Conservation (phyloP, 2,329 filamentous ascomycete species). For the Balansia obtecta region DNA sequence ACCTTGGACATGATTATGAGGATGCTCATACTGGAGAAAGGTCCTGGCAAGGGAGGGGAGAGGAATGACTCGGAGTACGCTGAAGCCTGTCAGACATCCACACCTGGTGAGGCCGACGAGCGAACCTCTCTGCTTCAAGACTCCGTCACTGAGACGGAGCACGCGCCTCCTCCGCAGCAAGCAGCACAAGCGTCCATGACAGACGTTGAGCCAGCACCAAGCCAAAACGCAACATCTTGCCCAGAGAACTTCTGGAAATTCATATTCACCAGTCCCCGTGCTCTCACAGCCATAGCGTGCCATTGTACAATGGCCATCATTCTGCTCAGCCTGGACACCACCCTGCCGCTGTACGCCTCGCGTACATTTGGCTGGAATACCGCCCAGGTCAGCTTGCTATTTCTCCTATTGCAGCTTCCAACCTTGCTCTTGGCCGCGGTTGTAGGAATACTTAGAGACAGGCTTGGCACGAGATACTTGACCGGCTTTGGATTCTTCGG, state of each 20-base stretch:
- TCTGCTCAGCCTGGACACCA: constrained; percentile 1
- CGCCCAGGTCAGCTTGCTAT: not conserved
- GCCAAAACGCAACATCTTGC: not conserved
- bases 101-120: not conserved
- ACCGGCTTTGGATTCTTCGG: not conserved
- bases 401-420: not conserved
- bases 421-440: not conserved
- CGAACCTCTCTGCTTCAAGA: not conserved
- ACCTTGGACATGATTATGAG: not conserved
- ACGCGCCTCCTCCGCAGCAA: not conserved
- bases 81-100: not conserved
- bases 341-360: not conserved
- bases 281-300: not conserved
- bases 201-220: not conserved
- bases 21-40: not conserved
- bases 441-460: not conserved
- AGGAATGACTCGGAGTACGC: not conserved
- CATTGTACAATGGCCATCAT: not conserved
- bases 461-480: not conserved
- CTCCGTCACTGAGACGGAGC: not conserved
- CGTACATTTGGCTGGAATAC: not conserved
- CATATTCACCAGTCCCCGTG: not conserved
- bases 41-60: not conserved
- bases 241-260: not conserved
- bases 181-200: not conserved